Evolutionary conservation across 2,329 filamentous ascomycete species (phyloP).

Genomic region (Stemphylium vesicarium): DNA sequence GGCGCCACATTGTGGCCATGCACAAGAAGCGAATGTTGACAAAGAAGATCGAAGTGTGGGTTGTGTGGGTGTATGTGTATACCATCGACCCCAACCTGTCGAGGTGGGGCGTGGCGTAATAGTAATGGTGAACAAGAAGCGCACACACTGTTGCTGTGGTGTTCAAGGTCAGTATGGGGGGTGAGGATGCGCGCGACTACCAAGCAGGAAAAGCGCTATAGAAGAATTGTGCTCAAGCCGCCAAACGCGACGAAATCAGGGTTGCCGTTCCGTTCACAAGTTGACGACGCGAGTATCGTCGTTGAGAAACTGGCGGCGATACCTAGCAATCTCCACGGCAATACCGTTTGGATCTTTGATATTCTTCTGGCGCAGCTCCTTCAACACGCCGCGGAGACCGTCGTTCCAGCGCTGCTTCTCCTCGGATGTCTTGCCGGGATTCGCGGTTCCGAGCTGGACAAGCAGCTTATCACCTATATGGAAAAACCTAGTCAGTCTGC

Average conservation of each 20-base stretch:
- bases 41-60: conserved; percentile 4
- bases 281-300: conserved; percentile 50
- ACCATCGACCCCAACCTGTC: background rate
- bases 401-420: conserved; percentile 60
- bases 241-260: background rate
- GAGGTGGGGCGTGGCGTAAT: background rate
- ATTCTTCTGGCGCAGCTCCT: conserved; percentile 45
- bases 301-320: conserved; percentile 50
- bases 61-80: background rate
- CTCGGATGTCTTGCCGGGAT: conserved; percentile 65
- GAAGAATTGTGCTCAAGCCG: conserved; percentile 2
- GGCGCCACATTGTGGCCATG: background rate
- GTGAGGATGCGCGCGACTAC: conserved; percentile 2
- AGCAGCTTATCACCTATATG: conserved; percentile 73
- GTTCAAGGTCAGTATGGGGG: conserved; percentile 6
- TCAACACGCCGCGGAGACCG: conserved; percentile 47
- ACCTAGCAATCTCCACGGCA: conserved; percentile 48
- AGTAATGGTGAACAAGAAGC: conserved; percentile 6
- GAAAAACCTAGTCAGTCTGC: conserved; percentile 46
- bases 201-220: background rate
- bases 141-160: conserved; percentile 5
- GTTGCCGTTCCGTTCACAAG: conserved; percentile 21
- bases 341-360: conserved; percentile 49
- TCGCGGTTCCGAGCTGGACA: conserved; percentile 71
- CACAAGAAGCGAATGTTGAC: conserved; percentile 3